Evolutionary conservation across 108 stramenopile species (phyloP).

Genomic region (Fragilariopsis cylindrus): DNA sequence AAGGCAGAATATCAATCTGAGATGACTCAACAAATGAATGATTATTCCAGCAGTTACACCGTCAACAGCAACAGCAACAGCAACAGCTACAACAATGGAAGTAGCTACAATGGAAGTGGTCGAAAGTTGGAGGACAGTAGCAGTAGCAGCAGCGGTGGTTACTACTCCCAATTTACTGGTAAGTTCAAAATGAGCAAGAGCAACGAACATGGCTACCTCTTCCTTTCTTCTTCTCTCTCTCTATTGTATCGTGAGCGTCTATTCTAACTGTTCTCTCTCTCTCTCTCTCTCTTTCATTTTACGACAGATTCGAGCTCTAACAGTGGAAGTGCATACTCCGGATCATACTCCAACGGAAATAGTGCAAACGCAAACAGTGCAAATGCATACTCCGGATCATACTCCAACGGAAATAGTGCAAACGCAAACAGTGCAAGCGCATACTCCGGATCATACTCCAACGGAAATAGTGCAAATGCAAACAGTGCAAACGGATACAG

Average conservation of each 20-base stretch:
- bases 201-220: not conserved
- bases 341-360: not conserved
- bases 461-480: conserved; percentile 15
- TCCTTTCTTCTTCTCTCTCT: not conserved
- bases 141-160: conserved; percentile 12
- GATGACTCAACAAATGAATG: conserved; percentile 12
- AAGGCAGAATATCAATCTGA: conserved; percentile 18
- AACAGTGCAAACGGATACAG: not conserved
- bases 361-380: conserved; percentile 7
- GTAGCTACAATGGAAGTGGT: conserved; percentile 16
- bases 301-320: not conserved
- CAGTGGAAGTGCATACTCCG: not conserved
- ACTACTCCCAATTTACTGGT: conserved; percentile 14
- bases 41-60: conserved; percentile 1
- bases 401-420: conserved; percentile 22
- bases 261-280: not conserved
- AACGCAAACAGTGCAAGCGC: conserved; percentile 2
- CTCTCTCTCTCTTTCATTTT: not conserved
- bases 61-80: conserved; percentile 3
- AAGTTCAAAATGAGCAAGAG: conserved; percentile 6
- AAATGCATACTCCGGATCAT: conserved; percentile 17
- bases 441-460: conserved; percentile 26
- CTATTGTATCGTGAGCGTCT: not conserved
- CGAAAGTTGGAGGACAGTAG: conserved; percentile 23
- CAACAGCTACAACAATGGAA: conserved; percentile 4